Evolutionary conservation across 768 basidiomycete species (phyloP), one percentile per base, ranked within the genome.

Genomic region (Russula griseocarnosa): DNA sequence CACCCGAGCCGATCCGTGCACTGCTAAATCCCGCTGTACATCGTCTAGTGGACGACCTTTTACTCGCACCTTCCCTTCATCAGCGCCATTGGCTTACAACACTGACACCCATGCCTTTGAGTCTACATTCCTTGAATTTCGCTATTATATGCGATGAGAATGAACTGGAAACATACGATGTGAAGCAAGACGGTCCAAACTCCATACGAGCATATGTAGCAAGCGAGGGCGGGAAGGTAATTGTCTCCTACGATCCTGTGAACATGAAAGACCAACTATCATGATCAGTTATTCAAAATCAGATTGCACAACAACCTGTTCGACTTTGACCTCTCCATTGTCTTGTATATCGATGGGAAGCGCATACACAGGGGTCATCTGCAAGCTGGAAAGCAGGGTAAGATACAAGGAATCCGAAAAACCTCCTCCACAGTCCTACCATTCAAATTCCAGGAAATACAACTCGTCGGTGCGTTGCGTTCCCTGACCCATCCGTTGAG

Each of bases 391-490:
- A 11, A 16, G 18, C 18, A 3, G 20, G 32, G 32, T n/a, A 40
- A 44, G 9, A 13, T 65, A 20, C 5, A 18, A 20, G 59, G 63
- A 7, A 34, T 60, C 18, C 49, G 40, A 22, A 55, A 40, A 28
- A 10, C 16, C 22, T 0, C 36, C 3, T 9, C 5, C 5, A 40
- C 55, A 9, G 13, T 56, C 49, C 50, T 65, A 28, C 59, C 63
- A 18, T 65, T 61, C 49, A 60, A 65, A 11, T 65, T 65, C 6
- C 59, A 55, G 10, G 59, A 65, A 34, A 24, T 65, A 30, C 30
- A 60, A 24, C 50, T 65, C 5, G 55, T 65, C n/a, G 63, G 63
- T 65, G 50, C 26, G n/a, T n/a, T n/a, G n/a, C n/a, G 63, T 52
- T 38, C 56, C 28, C 6, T 11, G 3, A 18, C 2, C n/a, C 13